Conservation (phyloP, 257 asterid genomes). For the Penstemon davidsonii region DNA sequence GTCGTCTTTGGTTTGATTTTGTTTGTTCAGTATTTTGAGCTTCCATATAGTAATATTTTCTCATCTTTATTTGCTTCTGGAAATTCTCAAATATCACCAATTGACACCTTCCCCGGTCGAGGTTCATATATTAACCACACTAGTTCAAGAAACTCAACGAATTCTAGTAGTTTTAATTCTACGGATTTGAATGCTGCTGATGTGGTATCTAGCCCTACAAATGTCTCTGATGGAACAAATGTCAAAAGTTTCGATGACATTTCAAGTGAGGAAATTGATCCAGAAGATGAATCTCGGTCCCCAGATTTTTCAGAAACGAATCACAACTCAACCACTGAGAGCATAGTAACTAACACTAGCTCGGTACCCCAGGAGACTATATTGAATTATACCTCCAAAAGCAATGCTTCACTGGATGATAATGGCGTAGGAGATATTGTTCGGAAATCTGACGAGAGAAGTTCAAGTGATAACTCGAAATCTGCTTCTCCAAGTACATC, state of each 20-base stretch:
- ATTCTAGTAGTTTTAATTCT: conserved; percentile 32
- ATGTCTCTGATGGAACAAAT: conserved; percentile 31
- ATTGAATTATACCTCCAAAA: conserved; percentile 28
- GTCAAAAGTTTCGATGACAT: conserved; percentile 26
- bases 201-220: conserved; percentile 23
- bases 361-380: conserved; percentile 28
- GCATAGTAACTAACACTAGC: conserved; percentile 33
- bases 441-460: conserved; percentile 21
- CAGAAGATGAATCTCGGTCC: conserved; percentile 58
- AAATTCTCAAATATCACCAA: conserved; percentile 30
- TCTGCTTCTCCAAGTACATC: conserved; percentile 28
- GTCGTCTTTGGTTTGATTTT: conserved; percentile 52
- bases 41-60: conserved; percentile 49
- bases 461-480: conserved; percentile 13
- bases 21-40: conserved; percentile 64
- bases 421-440: conserved; percentile 24
- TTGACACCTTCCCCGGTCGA: conserved; percentile 25
- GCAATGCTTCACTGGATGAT: conserved; percentile 25
- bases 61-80: conserved; percentile 45
- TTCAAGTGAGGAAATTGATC: conserved; percentile 44
- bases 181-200: conserved; percentile 24
- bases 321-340: conserved; percentile 32
- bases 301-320: conserved; percentile 37
- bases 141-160: conserved; percentile 26
- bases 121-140: conserved; percentile 30